A percentile compares a stretch with the other conserved stretches of the same genome.
Evolutionary conservation across 1,284 basidiomycete genomes (phyloP).

Genomic region (Ustilago hordei): DNA sequence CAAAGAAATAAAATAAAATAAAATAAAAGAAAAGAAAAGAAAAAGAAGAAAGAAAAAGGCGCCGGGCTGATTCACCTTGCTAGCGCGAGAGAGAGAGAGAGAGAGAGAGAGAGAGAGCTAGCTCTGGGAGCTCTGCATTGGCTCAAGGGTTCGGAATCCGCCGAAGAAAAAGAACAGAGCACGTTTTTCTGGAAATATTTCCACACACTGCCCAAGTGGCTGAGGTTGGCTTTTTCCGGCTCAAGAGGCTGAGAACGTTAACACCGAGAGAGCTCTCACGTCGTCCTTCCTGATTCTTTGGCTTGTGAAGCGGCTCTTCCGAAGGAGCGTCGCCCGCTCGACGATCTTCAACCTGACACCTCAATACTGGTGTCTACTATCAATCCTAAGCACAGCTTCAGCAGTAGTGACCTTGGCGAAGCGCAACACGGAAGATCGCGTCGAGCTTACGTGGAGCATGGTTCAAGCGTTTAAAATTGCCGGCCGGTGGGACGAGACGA

Average conservation of each 20-base stretch:
- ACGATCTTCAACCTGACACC: background rate
- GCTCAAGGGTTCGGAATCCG: constrained; percentile 4
- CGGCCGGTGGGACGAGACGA: constrained; percentile 2
- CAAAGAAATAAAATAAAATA: background rate
- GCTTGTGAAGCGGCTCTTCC: background rate
- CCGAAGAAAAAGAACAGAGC: background rate
- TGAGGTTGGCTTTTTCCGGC: background rate
- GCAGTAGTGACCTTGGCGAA: background rate
- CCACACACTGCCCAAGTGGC: background rate
- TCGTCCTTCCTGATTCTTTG: background rate
- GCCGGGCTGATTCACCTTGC: background rate
- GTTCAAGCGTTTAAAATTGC: background rate
- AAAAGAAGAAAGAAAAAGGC: background rate
- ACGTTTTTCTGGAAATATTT: background rate
- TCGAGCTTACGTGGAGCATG: background rate
- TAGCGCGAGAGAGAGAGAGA: background rate
- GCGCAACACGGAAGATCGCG: background rate
- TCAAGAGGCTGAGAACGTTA: background rate
- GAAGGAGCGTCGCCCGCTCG: background rate
- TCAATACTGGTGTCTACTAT: background rate
- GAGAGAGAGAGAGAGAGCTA: background rate
- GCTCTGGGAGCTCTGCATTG: background rate
- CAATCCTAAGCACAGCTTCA: background rate
- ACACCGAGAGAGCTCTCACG: background rate
- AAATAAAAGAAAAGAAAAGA: background rate